A percentile compares a stretch with the other conserved stretches of the same genome.
Conservation (phyloP, 305 asterid genomes). For the Solanum hybrid region DNA sequence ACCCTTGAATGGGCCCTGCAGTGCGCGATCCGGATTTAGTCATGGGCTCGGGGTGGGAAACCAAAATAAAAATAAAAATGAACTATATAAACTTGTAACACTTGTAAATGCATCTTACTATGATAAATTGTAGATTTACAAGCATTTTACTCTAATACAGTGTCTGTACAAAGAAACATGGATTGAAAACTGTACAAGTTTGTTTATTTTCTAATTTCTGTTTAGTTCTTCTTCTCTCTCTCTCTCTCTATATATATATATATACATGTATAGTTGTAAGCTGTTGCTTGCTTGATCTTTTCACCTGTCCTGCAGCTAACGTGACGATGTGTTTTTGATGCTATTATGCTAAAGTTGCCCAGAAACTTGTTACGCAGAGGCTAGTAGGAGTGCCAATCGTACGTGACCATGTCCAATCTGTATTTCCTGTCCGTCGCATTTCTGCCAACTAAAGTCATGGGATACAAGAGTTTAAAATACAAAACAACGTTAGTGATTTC, state of each 20-base stretch:
- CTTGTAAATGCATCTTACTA: background rate
- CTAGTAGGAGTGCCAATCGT: conserved; percentile 80
- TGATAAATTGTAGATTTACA: background rate
- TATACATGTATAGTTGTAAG: background rate
- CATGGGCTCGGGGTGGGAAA: background rate
- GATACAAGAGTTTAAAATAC: background rate
- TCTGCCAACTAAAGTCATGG: conserved; percentile 57
- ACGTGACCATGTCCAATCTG: conserved; percentile 61
- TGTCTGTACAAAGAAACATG: background rate
- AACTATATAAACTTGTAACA: background rate
- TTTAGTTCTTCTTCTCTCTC: background rate
- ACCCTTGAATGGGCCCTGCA: background rate
- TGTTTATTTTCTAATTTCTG: background rate
- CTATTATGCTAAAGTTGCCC: conserved; percentile 51
- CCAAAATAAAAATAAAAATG: background rate
- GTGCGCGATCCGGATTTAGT: rapidly evolving
- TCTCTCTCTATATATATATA: background rate
- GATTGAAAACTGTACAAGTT: background rate
- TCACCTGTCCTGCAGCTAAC: background rate
- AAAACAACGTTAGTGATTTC: background rate
- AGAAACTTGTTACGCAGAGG: conserved; percentile 40
- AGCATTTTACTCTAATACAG: background rate
- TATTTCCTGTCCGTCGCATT: conserved; percentile 35
- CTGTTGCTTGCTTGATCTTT: background rate
- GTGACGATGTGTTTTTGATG: background rate